Conservation (phyloP, 1,139 yeast genomes). For the Casaregolazyma lundiana region DNA sequence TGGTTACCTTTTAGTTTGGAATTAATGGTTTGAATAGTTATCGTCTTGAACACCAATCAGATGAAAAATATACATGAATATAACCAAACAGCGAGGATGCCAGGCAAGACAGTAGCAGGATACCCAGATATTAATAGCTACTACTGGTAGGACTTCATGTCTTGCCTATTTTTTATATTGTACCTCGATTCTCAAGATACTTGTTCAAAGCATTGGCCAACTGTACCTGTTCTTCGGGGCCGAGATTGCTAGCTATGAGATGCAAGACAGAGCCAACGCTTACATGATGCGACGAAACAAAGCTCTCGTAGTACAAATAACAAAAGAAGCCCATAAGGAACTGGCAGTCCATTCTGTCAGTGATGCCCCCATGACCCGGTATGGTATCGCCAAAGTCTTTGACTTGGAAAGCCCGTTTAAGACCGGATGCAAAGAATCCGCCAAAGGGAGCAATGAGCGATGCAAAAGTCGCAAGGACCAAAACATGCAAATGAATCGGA, state of each 20-base stretch:
- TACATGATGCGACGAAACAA: conserved; percentile 61
- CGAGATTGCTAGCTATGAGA: conserved; percentile 66
- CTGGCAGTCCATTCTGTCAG: conserved; percentile 97
- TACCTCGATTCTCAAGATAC: conserved; percentile 42
- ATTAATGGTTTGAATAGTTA: no score
- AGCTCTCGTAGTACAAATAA: conserved; percentile 87
- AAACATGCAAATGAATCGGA: conserved; percentile 87
- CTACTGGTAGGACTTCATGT: background rate
- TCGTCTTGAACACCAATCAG: no score
- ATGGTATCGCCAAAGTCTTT: conserved; percentile 90
- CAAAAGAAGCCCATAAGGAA: conserved; percentile 96
- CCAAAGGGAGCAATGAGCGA: conserved; percentile 98
- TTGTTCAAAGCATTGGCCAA: conserved; percentile 58
- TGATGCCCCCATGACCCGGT: conserved; percentile 98
- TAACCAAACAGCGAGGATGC: no score
- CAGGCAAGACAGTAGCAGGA: no score
- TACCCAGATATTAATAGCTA: no score
- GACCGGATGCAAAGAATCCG: conserved; percentile 95
- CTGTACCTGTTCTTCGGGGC: conserved; percentile 59
- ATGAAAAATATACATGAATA: no score
- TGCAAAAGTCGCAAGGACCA: conserved; percentile 87
- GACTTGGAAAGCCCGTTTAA: conserved; percentile 94
- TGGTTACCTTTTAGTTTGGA: background rate
- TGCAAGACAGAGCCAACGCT: conserved; percentile 73
- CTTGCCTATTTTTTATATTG: background rate